Conservation (phyloP, 768 basidiomycete species). For the Hortiboletus flavorubellus region DNA sequence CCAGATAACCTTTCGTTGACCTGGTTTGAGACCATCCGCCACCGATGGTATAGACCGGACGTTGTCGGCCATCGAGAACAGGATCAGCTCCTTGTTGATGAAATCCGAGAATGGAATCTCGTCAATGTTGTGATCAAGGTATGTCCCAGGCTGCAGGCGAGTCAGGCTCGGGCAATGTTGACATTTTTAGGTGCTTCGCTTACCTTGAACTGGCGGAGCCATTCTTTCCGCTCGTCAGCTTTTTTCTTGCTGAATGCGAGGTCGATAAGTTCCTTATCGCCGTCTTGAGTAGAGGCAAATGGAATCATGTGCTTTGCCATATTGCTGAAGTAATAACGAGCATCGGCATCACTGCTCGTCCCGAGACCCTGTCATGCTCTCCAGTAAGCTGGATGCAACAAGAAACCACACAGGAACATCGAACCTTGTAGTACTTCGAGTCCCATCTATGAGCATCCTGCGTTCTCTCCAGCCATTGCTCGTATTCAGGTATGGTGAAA, state of each 20-base stretch:
- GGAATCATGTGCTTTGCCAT: slow-evolving; percentile 95
- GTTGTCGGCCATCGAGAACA: slow-evolving; percentile 99
- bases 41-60: slow-evolving; percentile 95
- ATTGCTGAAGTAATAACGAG: slow-evolving; percentile 87
- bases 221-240: slow-evolving; percentile 96
- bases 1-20: slow-evolving; percentile 96
- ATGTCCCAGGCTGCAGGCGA: slow-evolving; percentile 80
- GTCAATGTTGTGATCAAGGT: slow-evolving; percentile 80
- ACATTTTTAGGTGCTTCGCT: neutral
- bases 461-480: slow-evolving; percentile 83
- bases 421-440: slow-evolving; percentile 95
- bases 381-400: neutral
- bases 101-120: slow-evolving; percentile 91
- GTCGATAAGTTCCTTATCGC: slow-evolving; percentile 87
- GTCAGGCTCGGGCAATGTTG: neutral
- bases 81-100: slow-evolving; percentile 95
- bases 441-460: slow-evolving; percentile 79
- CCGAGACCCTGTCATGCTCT: slow-evolving; percentile 78
- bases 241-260: slow-evolving; percentile 99
- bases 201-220: slow-evolving; percentile 91
- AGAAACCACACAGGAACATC: slow-evolving; percentile 12
- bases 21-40: slow-evolving; percentile 93
- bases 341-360: slow-evolving; percentile 86
- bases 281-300: slow-evolving; percentile 75
- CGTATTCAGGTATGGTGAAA: slow-evolving; percentile 97